A percentile compares a stretch with the other conserved stretches of the same genome.
These are phyloP conservation scores for Angophora floribunda DNA, from an alignment of 345 rosid species.

Conservation along the genomic window DNA sequence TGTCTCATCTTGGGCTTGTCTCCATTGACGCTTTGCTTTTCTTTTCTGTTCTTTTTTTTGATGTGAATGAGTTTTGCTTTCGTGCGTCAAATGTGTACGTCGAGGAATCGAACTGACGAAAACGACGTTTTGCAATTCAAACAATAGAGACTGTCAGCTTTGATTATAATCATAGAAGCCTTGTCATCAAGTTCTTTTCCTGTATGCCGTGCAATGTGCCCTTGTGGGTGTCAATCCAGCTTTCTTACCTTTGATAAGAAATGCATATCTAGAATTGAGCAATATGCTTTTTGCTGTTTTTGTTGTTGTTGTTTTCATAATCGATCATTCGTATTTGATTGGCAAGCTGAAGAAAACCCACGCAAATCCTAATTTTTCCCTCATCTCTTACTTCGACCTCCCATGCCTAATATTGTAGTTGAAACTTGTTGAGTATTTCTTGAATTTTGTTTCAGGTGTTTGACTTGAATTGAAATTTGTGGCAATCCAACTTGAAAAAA, in stretches of 20 bases:
- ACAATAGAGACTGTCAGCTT: background rate
- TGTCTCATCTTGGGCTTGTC: background rate
- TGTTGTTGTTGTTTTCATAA: background rate
- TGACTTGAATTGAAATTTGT: background rate
- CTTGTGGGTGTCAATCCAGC: background rate
- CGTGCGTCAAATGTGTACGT: background rate
- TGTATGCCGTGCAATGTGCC: background rate
- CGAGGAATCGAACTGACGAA: background rate
- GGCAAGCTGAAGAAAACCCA: background rate
- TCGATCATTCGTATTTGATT: background rate
- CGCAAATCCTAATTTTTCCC: background rate
- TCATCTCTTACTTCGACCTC: background rate
- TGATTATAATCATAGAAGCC: background rate
- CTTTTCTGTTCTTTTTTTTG: no score
- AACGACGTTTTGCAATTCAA: background rate
- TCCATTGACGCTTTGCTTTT: background rate
- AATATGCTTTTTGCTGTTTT: background rate
- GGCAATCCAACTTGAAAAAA: background rate
- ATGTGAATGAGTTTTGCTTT: background rate
- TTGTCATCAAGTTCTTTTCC: background rate
- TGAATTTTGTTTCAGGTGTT: background rate
- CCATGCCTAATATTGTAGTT: background rate
- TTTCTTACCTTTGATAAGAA: background rate
- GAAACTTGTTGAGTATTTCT: background rate
- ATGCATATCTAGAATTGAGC: background rate